phyloP scores from a whole-genome alignment of 2,329 filamentous ascomycete species.

The Colletotrichum paranaense region DNA sequence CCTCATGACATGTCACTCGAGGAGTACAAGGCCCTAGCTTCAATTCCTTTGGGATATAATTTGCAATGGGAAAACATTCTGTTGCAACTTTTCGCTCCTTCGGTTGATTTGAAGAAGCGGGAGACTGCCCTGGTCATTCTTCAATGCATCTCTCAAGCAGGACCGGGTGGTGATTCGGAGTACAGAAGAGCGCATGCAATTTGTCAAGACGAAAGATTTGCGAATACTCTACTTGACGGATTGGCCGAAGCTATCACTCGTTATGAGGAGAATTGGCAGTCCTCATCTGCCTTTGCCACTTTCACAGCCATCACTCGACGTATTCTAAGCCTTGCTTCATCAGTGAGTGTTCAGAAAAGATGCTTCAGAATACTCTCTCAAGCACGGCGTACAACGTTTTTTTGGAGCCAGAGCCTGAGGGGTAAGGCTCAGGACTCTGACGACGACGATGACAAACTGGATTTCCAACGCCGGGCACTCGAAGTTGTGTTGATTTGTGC shows the following conservation, averaged over 20 bases:
- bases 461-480: slow-evolving; percentile 46
- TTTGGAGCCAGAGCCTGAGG: slow-evolving; percentile 53
- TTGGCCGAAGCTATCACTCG: slow-evolving; percentile 45
- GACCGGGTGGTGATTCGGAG: slow-evolving; percentile 42
- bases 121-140: slow-evolving; percentile 59
- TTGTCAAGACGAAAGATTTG: not conserved
- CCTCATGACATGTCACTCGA: slow-evolving; percentile 59
- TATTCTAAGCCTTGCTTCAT: slow-evolving; percentile 52
- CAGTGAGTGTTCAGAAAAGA: slow-evolving; percentile 34
- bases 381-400: slow-evolving; percentile 47
- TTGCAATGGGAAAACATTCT: slow-evolving; percentile 69
- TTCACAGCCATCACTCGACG: slow-evolving; percentile 54
- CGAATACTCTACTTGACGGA: slow-evolving; percentile 42
- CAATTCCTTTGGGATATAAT: slow-evolving; percentile 57
- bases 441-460: slow-evolving; percentile 42
- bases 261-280: slow-evolving; percentile 64
- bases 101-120: slow-evolving; percentile 61
- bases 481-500: slow-evolving; percentile 55
- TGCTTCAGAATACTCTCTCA: slow-evolving; percentile 46
- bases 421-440: slow-evolving; percentile 38
- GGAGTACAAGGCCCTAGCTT: slow-evolving; percentile 64
- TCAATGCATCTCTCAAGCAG: slow-evolving; percentile 61
- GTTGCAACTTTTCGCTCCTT: slow-evolving; percentile 57
- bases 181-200: not conserved
- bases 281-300: slow-evolving; percentile 50